A percentile compares a stretch with the other conserved stretches of the same genome.
Evolutionary conservation across 371 early-diverging fungal genomes (phyloP).

Genomic region (Circinella minor): DNA sequence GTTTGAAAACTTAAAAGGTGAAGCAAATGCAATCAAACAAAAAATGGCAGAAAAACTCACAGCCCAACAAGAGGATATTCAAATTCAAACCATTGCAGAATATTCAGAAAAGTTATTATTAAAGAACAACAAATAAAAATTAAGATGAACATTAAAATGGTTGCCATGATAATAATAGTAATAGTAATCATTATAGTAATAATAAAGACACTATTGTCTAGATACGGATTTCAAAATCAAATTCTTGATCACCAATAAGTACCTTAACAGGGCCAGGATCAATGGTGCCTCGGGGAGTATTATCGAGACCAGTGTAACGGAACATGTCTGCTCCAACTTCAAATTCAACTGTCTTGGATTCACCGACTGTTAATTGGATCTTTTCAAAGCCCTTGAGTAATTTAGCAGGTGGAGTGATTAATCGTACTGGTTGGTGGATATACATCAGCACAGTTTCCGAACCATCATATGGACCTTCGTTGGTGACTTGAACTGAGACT

Average conservation of each 20-base stretch:
- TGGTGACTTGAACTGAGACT: slow-evolving; percentile 54
- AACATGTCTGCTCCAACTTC: slow-evolving; percentile 37
- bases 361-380: slow-evolving; percentile 42
- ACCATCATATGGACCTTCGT: slow-evolving; percentile 52
- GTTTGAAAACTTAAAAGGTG: slow-evolving; percentile 28
- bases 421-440: slow-evolving; percentile 61
- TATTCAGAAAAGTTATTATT: slow-evolving; percentile 13
- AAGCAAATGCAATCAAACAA: slow-evolving; percentile 14
- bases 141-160: not conserved
- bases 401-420: slow-evolving; percentile 38
- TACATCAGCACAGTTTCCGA: slow-evolving; percentile 68
- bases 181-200: not conserved
- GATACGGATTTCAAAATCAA: slow-evolving; percentile 24
- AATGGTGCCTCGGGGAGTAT: slow-evolving; percentile 25
- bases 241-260: slow-evolving; percentile 29
- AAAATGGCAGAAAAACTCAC: slow-evolving; percentile 3
- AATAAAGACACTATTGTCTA: not conserved
- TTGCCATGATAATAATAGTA: not conserved
- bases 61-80: not conserved
- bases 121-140: not conserved
- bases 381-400: slow-evolving; percentile 61
- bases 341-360: slow-evolving; percentile 52
- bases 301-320: slow-evolving; percentile 39
- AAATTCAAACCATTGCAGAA: slow-evolving; percentile 22
- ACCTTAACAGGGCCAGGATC: slow-evolving; percentile 36